Conservation (phyloP, 495 filamentous ascomycete genomes). For the Apiosordaria backusii region DNA sequence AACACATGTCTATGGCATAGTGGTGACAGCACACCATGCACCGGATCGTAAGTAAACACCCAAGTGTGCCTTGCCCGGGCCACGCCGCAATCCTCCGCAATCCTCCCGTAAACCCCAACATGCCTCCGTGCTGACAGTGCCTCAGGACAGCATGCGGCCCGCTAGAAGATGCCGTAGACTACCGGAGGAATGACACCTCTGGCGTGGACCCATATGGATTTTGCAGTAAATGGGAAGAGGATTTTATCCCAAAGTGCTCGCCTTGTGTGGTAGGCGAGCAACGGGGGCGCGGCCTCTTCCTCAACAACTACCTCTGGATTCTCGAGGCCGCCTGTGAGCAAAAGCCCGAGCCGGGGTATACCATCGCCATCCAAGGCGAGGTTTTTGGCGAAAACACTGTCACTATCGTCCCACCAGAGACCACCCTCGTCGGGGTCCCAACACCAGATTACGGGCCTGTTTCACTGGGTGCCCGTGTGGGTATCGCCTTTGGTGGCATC, state of each 20-base stretch:
- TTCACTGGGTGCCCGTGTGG: constrained; percentile 48
- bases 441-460: constrained; percentile 38
- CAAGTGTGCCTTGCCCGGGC: background rate
- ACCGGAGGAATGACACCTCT: constrained; percentile 34
- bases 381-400: constrained; percentile 47
- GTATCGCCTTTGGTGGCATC: constrained; percentile 49
- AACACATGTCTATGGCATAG: constrained; percentile 38
- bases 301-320: constrained; percentile 46
- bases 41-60: constrained; percentile 35
- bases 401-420: constrained; percentile 40
- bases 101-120: background rate
- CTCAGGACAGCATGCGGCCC: constrained; percentile 41
- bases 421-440: constrained; percentile 25
- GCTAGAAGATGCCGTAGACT: constrained; percentile 34
- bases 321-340: constrained; percentile 48
- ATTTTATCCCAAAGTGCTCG: constrained; percentile 33
- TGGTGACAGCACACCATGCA: constrained; percentile 34
- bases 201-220: constrained; percentile 35
- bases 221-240: constrained; percentile 38
- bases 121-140: constrained; percentile 13
- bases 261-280: constrained; percentile 29
- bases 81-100: constrained; percentile 3
- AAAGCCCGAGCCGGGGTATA: constrained; percentile 34
- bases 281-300: constrained; percentile 22
- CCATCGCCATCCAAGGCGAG: constrained; percentile 43